These are phyloP conservation scores for Aurinia saxatilis DNA, from an alignment of 345 rosid species.

Conservation along the genomic window DNA sequence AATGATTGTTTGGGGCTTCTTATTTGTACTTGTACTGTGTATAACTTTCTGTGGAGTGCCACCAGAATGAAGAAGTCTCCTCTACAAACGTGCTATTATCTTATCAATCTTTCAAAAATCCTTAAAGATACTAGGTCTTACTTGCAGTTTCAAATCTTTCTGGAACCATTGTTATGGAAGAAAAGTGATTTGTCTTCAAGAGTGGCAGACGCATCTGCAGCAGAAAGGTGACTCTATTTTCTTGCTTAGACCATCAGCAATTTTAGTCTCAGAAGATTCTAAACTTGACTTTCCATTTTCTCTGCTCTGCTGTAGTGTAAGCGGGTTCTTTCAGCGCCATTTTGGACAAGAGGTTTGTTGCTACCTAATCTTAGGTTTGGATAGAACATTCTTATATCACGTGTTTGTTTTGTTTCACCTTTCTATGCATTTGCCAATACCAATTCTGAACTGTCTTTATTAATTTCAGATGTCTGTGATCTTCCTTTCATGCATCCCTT, in stretches of 20 bases:
- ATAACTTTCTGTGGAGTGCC: not conserved
- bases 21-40: not conserved
- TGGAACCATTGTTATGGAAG: constrained; percentile 81
- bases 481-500: constrained; percentile 1
- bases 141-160: constrained; percentile 54
- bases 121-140: not conserved
- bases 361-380: constrained; percentile 8
- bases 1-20: not conserved
- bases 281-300: constrained; percentile 9
- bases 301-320: constrained; percentile 47
- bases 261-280: not conserved
- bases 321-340: constrained; percentile 69
- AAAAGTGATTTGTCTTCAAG: constrained; percentile 35
- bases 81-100: not conserved
- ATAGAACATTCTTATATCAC: not conserved
- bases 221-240: constrained; percentile 44
- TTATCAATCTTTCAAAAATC: not conserved
- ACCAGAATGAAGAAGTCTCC: not conserved
- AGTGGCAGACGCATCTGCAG: constrained; percentile 28
- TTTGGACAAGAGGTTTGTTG: constrained; percentile 76
- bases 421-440: constrained; percentile 1
- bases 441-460: not conserved
- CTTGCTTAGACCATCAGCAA: not conserved
- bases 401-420: not conserved
- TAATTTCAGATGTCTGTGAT: not conserved